Percentiles rank a stretch among this genome's conserved stretches.
phyloP scores from a whole-genome alignment of 495 filamentous ascomycete species.

The Oleoguttula mirabilis region DNA sequence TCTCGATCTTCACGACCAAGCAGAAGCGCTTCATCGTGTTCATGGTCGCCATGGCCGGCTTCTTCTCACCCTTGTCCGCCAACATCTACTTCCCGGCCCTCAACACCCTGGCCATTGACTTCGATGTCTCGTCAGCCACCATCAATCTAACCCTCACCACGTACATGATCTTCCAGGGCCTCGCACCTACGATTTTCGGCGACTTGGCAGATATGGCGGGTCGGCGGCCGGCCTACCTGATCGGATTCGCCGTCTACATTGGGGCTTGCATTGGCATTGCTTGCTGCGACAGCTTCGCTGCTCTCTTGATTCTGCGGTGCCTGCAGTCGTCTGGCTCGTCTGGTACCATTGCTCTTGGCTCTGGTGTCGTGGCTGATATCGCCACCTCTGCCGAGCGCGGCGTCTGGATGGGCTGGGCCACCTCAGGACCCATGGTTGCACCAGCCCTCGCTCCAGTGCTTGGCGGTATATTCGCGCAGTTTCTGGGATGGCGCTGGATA shows the following conservation, averaged over 20 bases:
- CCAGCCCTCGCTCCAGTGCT: constrained; percentile 25
- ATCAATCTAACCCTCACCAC: constrained; percentile 42
- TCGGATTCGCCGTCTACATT: constrained; percentile 32
- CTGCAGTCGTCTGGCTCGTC: constrained; percentile 25
- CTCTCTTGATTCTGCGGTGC: constrained; percentile 25
- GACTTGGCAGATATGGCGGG: constrained; percentile 33
- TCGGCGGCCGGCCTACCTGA: constrained; percentile 31
- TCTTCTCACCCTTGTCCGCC: constrained; percentile 62
- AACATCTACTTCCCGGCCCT: constrained; percentile 75
- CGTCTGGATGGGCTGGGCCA: constrained; percentile 29
- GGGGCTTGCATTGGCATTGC: constrained; percentile 33
- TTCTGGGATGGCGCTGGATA: constrained; percentile 26
- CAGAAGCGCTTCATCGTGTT: constrained; percentile 51
- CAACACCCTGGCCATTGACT: constrained; percentile 40
- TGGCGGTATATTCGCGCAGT: constrained; percentile 25
- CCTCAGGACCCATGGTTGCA: constrained; percentile 25
- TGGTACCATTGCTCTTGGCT: constrained; percentile 26
- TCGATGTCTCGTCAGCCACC: constrained; percentile 44
- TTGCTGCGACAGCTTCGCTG: constrained; percentile 25
- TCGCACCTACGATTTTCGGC: constrained; percentile 30
- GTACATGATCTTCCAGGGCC: constrained; percentile 28
- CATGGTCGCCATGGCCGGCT: constrained; percentile 52
- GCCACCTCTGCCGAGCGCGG: constrained; percentile 29
- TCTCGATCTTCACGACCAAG: constrained; percentile 38
- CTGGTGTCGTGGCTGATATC: constrained; percentile 31